phyloP scores from a whole-genome alignment of 1,139 yeast genomes.

The Geotrichum phurueaensis region DNA sequence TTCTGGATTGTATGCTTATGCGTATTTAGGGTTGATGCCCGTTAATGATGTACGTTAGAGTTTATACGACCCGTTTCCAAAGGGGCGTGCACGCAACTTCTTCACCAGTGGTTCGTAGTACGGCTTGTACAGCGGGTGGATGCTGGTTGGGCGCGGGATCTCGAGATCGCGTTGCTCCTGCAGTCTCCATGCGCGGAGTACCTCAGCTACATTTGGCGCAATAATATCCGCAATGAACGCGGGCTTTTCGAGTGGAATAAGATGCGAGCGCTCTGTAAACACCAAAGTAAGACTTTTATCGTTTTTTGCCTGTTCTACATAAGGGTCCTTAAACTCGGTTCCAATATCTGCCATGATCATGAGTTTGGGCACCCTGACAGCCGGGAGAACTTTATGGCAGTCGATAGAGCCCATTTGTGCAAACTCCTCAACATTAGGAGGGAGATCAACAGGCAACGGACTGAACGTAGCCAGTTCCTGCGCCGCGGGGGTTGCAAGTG shows the following conservation, averaged over 20 bases:
- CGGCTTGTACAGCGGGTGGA: slow-evolving; percentile 6
- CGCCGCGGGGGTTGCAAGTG: slow-evolving; percentile 17
- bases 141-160: slow-evolving; percentile 1
- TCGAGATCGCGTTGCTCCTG: slow-evolving; percentile 3
- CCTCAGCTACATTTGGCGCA: not conserved
- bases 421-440: slow-evolving; percentile 1
- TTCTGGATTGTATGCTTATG: not conserved
- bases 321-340: not conserved
- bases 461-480: slow-evolving; percentile 16
- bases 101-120: not conserved
- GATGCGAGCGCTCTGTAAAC: slow-evolving; percentile 1
- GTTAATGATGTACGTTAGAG: not conserved
- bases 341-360: slow-evolving; percentile 12
- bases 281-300: not conserved
- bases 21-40: not conserved
- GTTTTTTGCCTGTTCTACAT: not conserved
- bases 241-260: slow-evolving; percentile 11
- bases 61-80: not conserved
- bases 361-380: slow-evolving; percentile 9
- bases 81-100: not conserved
- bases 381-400: not conserved
- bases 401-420: not conserved
- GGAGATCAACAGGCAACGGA: slow-evolving; percentile 9
- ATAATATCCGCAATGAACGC: not conserved
- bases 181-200: not conserved